phyloP scores from a whole-genome alignment of 208 protist genomes.

The Trypanosoma caninum region DNA sequence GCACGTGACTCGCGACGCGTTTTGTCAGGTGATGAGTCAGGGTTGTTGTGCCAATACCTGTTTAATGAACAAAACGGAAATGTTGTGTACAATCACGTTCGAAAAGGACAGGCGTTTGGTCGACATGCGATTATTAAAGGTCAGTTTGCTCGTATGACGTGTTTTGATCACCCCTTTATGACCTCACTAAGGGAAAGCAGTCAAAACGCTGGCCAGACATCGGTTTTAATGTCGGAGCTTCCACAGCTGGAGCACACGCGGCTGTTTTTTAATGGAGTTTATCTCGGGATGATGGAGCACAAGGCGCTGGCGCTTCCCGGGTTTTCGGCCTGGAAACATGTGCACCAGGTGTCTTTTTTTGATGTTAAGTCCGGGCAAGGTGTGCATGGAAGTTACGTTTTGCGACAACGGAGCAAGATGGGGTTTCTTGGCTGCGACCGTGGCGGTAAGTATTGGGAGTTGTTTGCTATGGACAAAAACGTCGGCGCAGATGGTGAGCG shows the following conservation, averaged over 20 bases:
- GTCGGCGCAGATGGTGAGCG: background rate
- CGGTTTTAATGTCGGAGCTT: background rate
- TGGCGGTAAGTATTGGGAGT: constrained; percentile 21
- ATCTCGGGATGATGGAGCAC: constrained; percentile 21
- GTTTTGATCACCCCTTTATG: constrained; percentile 43
- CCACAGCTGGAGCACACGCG: constrained; percentile 12
- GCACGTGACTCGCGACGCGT: constrained; percentile 66
- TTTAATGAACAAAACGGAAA: constrained; percentile 87
- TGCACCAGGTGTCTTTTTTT: constrained; percentile 22
- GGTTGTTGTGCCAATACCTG: constrained; percentile 68
- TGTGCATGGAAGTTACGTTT: constrained; percentile 13
- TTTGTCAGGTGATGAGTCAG: constrained; percentile 65
- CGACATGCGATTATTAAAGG: constrained; percentile 60
- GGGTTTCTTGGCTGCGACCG: constrained; percentile 27
- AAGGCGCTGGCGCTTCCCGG: constrained; percentile 5
- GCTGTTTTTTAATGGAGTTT: constrained; percentile 19
- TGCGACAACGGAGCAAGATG: constrained; percentile 23
- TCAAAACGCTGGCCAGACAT: background rate
- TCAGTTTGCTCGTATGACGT: constrained; percentile 39
- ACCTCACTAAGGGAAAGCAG: constrained; percentile 18
- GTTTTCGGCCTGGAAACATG: constrained; percentile 16
- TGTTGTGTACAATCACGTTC: constrained; percentile 76
- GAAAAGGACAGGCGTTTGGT: constrained; percentile 21
- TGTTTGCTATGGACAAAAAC: constrained; percentile 12
- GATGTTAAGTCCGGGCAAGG: constrained; percentile 16